A percentile compares a stretch with the other conserved stretches of the same genome.
Evolutionary conservation across 1,284 basidiomycete species (phyloP).

Genomic region (Cystobasidium sp.): DNA sequence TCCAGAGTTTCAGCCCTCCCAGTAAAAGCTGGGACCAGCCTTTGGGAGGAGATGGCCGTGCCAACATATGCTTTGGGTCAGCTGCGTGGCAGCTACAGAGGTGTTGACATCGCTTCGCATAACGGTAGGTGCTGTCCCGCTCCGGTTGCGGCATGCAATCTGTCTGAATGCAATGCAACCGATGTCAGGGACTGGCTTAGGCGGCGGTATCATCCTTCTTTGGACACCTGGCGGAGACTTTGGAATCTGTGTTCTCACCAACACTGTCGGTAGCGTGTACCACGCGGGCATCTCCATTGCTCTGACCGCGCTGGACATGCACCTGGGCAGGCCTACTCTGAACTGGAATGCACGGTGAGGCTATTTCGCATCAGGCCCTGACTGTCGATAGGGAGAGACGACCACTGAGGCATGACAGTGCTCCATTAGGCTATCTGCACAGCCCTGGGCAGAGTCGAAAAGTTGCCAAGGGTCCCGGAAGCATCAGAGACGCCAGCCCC

Average conservation of each 20-base stretch:
- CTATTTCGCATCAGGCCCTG: too few species aligned
- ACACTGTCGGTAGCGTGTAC: background rate
- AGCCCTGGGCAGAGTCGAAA: too few species aligned
- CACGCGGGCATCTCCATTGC: background rate
- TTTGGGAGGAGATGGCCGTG: background rate
- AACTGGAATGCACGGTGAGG: conserved; percentile 12
- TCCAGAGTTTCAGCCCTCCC: too few species aligned
- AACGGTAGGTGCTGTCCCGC: background rate
- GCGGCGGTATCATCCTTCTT: background rate
- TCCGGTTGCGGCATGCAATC: too few species aligned
- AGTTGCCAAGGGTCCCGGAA: too few species aligned
- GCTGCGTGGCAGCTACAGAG: background rate
- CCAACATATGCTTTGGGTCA: conserved; percentile 6
- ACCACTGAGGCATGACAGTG: too few species aligned
- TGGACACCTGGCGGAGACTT: conserved; percentile 17
- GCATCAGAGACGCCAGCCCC: too few species aligned
- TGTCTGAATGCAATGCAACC: too few species aligned
- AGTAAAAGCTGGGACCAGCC: too few species aligned
- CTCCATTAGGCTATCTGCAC: too few species aligned
- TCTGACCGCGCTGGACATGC: conserved; percentile 1
- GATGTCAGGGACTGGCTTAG: background rate
- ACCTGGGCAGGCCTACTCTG: background rate
- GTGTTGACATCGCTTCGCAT: background rate
- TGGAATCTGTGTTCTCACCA: background rate
- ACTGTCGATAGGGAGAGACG: too few species aligned